Evolutionary conservation across 805 yeast species (phyloP), one percentile per base, ranked within the genome.

Genomic region (Spathaspora passalidarum): DNA sequence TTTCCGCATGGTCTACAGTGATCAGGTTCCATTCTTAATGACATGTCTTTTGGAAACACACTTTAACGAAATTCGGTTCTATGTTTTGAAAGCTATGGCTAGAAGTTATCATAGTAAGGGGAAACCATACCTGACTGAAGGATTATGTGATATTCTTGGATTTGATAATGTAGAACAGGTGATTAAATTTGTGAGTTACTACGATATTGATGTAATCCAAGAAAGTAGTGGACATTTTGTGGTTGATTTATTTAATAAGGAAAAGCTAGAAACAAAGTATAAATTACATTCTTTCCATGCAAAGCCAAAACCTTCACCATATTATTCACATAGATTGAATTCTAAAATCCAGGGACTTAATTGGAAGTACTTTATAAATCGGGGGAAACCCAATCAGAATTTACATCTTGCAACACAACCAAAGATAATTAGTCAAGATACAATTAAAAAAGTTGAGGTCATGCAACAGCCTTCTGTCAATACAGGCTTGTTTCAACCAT

Each of bases 41-140:
- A 73, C 88, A 2, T 89, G 92, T 48, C 66, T 92, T 32, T 64
- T 88, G 16, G 96, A 94, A 60, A 80, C 83, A 2, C 90, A 86
- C 54, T 81, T 88, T 58, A 87, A 86, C 55, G 92, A 89, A 47
- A 72, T 90, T 2, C 65, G 97, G 38, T 82, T 86, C 52, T 80
- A 81, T 55, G 90, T 92, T 0, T 59, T 92, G 46, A 80, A 79
- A 54, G 69, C 88, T 0, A 70, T 94, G 68, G 68, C 86, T 3
- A 70, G 79, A 47, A 69, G 90, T 0, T 76, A 80, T 47, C 96
- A 91, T 56, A 75, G 82, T 2, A 84, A 81, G 47, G 83, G 88
- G 2, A 85, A 80, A 54, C 84, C 89, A 1, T 79, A 84, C 49
- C 72, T 82, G 3, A 72, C 80, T 0, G 55, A 57, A 1, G 60